phyloP scores from a whole-genome alignment of 225 moss, liverwort and hornwort species.

The Physcomitrium patens region DNA sequence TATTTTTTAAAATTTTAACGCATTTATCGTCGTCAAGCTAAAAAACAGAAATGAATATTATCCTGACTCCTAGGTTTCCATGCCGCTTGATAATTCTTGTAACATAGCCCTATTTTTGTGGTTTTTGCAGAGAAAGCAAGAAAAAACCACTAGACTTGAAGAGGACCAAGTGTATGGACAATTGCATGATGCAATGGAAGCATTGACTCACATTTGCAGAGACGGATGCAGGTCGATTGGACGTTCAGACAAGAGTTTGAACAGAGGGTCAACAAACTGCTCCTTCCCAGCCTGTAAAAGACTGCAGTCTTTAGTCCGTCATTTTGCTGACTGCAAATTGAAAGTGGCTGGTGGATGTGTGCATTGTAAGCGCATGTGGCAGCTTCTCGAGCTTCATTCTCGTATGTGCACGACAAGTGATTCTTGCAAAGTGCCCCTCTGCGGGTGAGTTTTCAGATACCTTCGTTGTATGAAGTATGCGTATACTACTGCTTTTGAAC shows the following conservation, averaged over 20 bases:
- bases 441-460: constrained; percentile 43
- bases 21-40: not conserved
- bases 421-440: constrained; percentile 84
- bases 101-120: constrained; percentile 26
- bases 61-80: not conserved
- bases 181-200: constrained; percentile 84
- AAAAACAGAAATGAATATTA: not conserved
- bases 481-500: not conserved
- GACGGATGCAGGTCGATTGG: constrained; percentile 81
- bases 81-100: not conserved
- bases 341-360: constrained; percentile 76
- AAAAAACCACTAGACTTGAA: constrained; percentile 57
- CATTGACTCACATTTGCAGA: constrained; percentile 77
- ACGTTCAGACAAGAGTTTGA: constrained; percentile 52
- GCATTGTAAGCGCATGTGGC: constrained; percentile 93
- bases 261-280: constrained; percentile 50
- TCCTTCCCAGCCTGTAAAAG: constrained; percentile 68
- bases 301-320: constrained; percentile 76
- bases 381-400: constrained; percentile 83
- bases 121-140: constrained; percentile 60
- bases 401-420: constrained; percentile 63
- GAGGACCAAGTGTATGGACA: constrained; percentile 73
- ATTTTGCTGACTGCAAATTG: constrained; percentile 80
- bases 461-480: not conserved
- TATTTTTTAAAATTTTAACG: not conserved